Base-by-base conservation (phyloP, 1,139 yeast genomes). In the Spencermartinsiella ligniputridi region DNA sequence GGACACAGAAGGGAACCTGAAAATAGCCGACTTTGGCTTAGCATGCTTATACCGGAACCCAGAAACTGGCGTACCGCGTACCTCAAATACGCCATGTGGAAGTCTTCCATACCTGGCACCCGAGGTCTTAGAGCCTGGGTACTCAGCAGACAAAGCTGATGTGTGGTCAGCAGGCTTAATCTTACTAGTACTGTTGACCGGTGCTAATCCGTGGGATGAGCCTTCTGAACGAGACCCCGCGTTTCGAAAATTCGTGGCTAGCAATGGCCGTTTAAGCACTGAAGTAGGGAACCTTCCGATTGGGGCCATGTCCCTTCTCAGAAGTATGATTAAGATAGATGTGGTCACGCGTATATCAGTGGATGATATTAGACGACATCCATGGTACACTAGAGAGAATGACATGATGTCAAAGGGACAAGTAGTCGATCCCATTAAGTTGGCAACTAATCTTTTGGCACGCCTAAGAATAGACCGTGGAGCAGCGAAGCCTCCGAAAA, bases 111-210 rank as follows among this genome's bases (percentile, higher is more conserved):
- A 82, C 56, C 74, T 80, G 67, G 88, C 89, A 0, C 89, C 89
- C 1, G 89, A 82, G 52, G 73, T 82, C 25, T 68, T 75, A 11
- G 57, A 64, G 9, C 16, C 32, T 3, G 27, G 65, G 9, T 60
- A 60, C 30, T 37, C 42, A 17, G 47, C 50, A 3, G 52, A 48
- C 35, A 89, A 87, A 63, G 97, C 88, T 19, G 98, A 92, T 65
- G 84, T 90, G 37, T 92, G 98, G 98, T 88, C 96, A 1, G 79
- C 96, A 56, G 98, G 98, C 46, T 92, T 94, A 34, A 76, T 81
- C 4, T 51, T 79, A 13, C 80, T 76, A 61, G 86, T 79, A 2
- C 58, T 81, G 29, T 54, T 79, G 19, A 70, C 80, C 1, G 87
- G 87, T 1, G 76, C 76, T 50, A 77, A 81, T 0, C 83, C 86